Conservation (phyloP, 495 filamentous ascomycete genomes). For the Talaromyces adpressus region DNA sequence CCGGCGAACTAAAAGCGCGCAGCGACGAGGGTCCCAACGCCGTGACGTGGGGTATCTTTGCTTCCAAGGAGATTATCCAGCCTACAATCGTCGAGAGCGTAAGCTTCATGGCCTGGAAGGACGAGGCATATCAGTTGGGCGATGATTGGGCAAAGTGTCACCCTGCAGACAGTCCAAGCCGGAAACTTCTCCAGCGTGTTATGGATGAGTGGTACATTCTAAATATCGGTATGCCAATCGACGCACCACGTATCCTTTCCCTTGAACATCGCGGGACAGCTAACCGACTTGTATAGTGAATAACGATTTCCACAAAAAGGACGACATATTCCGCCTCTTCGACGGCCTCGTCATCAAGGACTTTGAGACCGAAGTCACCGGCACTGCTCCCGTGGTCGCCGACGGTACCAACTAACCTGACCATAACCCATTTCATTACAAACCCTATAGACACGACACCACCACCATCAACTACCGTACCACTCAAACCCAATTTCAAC, state of each 20-base stretch:
- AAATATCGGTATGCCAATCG: constrained; percentile 68
- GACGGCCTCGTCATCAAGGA: constrained; percentile 65
- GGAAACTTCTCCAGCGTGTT: constrained; percentile 70
- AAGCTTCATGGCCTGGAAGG: constrained; percentile 98
- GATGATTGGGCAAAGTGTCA: constrained; percentile 93
- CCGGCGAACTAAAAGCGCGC: constrained; percentile 78
- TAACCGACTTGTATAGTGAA: constrained; percentile 52
- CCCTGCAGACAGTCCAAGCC: constrained; percentile 67
- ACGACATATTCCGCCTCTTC: constrained; percentile 78
- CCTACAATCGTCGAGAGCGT: constrained; percentile 98
- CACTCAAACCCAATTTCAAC: neutral
- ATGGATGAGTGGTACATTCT: constrained; percentile 90
- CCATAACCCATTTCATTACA: no score
- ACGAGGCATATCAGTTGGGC: constrained; percentile 90
- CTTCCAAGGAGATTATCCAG: constrained; percentile 97
- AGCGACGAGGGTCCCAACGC: constrained; percentile 81
- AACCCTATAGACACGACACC: neutral
- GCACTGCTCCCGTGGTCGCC: neutral
- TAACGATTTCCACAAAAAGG: constrained; percentile 84
- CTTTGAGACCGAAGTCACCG: constrained; percentile 27
- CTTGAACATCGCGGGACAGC: neutral
- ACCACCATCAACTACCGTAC: neutral
- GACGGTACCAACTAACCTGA: neutral
- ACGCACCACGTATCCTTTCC: no score
- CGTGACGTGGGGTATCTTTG: constrained; percentile 98